Percentiles rank a stretch among this genome's conserved stretches.
These are phyloP conservation scores for Lentinula guzmanii DNA, from an alignment of 768 basidiomycete genomes.

Conservation along the genomic window DNA sequence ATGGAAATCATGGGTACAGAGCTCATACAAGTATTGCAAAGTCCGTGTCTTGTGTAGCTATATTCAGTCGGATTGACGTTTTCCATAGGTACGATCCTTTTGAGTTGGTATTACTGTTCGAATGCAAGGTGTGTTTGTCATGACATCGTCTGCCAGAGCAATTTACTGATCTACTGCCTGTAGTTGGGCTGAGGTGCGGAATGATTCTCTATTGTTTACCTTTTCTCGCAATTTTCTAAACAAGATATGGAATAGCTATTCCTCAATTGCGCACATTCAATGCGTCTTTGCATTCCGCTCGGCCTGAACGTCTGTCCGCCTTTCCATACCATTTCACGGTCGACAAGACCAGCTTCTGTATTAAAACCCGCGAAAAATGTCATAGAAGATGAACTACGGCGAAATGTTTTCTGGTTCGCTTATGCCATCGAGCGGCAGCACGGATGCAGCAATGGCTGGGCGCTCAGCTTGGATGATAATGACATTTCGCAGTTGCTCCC, in stretches of 20 bases:
- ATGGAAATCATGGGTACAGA: constrained; percentile 45
- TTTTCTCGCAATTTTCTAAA: not conserved
- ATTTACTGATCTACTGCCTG: constrained; percentile 6
- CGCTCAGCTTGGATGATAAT: constrained; percentile 63
- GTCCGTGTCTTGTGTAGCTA: constrained; percentile 25
- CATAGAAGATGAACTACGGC: constrained; percentile 64
- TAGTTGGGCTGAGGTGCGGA: constrained; percentile 69
- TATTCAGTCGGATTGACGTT: not conserved
- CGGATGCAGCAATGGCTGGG: constrained; percentile 67
- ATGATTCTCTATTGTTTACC: not conserved
- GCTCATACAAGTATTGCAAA: constrained; percentile 57
- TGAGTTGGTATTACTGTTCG: constrained; percentile 72
- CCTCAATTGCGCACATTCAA: constrained; percentile 46
- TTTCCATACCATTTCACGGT: constrained; percentile 60
- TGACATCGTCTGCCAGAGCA: not conserved
- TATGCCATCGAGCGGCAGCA: constrained; percentile 65
- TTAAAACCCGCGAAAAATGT: constrained; percentile 53
- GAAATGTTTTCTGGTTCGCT: constrained; percentile 71
- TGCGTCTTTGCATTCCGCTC: constrained; percentile 57
- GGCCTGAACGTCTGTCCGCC: constrained; percentile 65
- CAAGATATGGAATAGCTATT: constrained; percentile 42
- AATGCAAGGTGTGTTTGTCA: constrained; percentile 46
- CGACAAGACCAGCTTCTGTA: constrained; percentile 51
- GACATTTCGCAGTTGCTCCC: constrained; percentile 71
- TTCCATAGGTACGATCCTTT: constrained; percentile 48